These are phyloP conservation scores for Hymenoscyphus fraxineus DNA, from an alignment of 2,329 filamentous ascomycete genomes.

Conservation along the genomic window DNA sequence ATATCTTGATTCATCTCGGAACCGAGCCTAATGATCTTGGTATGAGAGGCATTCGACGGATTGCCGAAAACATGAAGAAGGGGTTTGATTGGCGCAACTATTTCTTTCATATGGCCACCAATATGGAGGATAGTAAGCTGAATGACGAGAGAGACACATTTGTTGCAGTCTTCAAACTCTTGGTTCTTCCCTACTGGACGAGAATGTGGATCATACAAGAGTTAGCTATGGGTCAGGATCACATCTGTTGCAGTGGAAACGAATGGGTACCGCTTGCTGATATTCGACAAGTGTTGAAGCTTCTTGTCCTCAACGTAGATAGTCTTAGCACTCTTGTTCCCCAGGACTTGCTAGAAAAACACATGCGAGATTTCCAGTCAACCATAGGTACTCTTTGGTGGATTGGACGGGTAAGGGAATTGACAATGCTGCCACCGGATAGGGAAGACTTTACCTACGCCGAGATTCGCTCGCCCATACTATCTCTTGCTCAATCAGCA, in stretches of 20 bases:
- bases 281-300: conserved; percentile 3
- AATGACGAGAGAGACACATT: not conserved
- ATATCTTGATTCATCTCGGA: not conserved
- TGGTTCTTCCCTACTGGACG: not conserved
- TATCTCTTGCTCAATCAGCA: conserved; percentile 1
- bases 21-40: not conserved
- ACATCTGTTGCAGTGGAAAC: not conserved
- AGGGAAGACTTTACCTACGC: conserved; percentile 1
- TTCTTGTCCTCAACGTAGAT: conserved; percentile 3
- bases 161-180: not conserved
- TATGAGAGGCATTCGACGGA: not conserved
- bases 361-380: not conserved
- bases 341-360: not conserved
- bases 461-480: conserved; percentile 1
- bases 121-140: not conserved
- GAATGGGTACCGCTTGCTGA: not conserved
- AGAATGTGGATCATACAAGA: conserved; percentile 9
- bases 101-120: not conserved
- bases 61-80: not conserved
- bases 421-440: not conserved
- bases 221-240: not conserved
- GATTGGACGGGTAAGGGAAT: conserved; percentile 5
- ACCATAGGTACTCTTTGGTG: not conserved
- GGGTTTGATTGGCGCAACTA: not conserved
- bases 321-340: not conserved